Base-by-base conservation (phyloP, 2,329 filamentous ascomycete genomes). In the Cladobotryum mycophilum region DNA sequence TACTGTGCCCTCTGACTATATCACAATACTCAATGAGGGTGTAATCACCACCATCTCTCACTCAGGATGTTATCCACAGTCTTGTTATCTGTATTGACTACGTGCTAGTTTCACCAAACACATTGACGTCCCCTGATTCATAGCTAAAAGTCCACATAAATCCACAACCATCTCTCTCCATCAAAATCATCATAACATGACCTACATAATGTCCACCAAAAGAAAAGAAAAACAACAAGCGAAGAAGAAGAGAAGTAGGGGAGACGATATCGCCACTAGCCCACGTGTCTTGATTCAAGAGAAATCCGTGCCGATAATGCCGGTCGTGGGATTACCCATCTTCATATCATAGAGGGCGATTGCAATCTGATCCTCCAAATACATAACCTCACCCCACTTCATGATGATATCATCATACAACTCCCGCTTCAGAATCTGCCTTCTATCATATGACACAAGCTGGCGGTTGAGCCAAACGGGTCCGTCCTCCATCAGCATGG, bases 291-390 rank as follows among this genome's bases (percentile, higher is more conserved):
- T 20, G n/a, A n/a, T n/a, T 20, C 20, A 20, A 20, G 20, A 20
- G 20, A 20, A 30, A 30, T 30, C 25, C 25, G 25, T 17, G 20
- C 41, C 18, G 17, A 42, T 48, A n/a, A 20, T 37, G 11, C 18
- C 18, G 2, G 40, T 43, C 33, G 11, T 51, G n/a, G 42, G 44
- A 5, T 44, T 40, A 38, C n/a, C 42, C n/a, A 33, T 34, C 11
- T 48, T 12, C 5, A 51, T 40, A 18, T 51, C 33, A 15, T 42
- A 20, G 9, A 51, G 5, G n/a, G 45, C 33, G 2, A 11, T 33
- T 18, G 38, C 40, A 13, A 48, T 38, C 33, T 40, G 38, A 20
- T 43, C 45, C 34, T 18, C 43, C 41, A 51, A 15, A n/a, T 34
- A 33, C 6, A 36, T 43, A 11, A 41, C 30, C 22, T 51, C 49